A percentile compares a stretch with the other conserved stretches of the same genome.
phyloP scores from a whole-genome alignment of 371 early-diverging fungal species.

The Rhizopus microsporus region DNA sequence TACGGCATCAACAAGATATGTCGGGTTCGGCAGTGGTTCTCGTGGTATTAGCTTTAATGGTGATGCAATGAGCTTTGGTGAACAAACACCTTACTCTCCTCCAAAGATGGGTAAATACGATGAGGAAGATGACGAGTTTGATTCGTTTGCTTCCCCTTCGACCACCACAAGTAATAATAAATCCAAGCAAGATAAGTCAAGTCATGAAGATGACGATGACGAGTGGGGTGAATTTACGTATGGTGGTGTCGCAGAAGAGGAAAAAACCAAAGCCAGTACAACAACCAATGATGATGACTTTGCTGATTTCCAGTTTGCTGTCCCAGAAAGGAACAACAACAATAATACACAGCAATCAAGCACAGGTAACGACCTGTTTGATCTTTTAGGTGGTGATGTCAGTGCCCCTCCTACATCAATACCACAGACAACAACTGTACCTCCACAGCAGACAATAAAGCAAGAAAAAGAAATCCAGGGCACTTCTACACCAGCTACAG shows the following conservation, averaged over 20 bases:
- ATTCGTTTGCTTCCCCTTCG: not conserved
- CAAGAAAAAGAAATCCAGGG: not conserved
- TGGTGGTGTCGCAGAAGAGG: conserved; percentile 29
- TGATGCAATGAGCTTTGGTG: conserved; percentile 32
- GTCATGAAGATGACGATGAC: conserved; percentile 26
- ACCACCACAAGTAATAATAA: conserved; percentile 39
- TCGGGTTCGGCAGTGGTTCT: conserved; percentile 55
- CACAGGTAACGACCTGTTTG: not conserved
- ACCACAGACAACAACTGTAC: not conserved
- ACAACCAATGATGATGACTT: conserved; percentile 47
- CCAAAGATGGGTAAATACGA: conserved; percentile 26
- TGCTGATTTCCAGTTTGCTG: conserved; percentile 65
- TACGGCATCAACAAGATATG: conserved; percentile 30
- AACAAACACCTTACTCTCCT: conserved; percentile 31
- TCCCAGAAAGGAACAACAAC: conserved; percentile 18
- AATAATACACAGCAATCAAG: too few species aligned
- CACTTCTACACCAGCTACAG: conserved; percentile 29
- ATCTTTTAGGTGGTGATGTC: not conserved
- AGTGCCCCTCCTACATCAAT: not conserved
- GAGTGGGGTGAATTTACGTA: conserved; percentile 59
- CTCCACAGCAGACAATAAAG: not conserved
- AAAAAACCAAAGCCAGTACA: not conserved
- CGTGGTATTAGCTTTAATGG: conserved; percentile 32
- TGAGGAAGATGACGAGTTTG: conserved; percentile 25
- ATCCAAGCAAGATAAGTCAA: conserved; percentile 1